phyloP scores from a whole-genome alignment of 495 filamentous ascomycete genomes.

The Cladorrhinum samala region DNA sequence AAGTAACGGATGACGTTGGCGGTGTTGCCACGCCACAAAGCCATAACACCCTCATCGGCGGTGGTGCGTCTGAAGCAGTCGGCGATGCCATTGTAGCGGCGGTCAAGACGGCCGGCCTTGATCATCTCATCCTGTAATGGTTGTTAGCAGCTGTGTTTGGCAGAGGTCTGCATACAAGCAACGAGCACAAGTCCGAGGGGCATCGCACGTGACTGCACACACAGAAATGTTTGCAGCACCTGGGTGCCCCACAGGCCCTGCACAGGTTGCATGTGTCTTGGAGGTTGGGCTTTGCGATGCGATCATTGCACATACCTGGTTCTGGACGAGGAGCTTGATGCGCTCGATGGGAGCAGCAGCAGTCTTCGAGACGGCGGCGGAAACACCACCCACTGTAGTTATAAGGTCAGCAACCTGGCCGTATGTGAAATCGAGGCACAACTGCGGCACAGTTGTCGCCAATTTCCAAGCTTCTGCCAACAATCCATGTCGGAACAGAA shows the following conservation, averaged over 20 bases:
- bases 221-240: not conserved
- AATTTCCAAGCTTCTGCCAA: conserved; percentile 38
- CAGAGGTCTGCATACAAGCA: not conserved
- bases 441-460: conserved; percentile 23
- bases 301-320: conserved; percentile 94
- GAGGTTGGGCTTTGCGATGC: no score
- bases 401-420: conserved; percentile 20
- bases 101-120: conserved; percentile 95
- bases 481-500: not conserved
- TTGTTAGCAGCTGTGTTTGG: conserved; percentile 9
- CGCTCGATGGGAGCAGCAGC: conserved; percentile 99
- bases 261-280: not conserved
- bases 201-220: conserved; percentile 18
- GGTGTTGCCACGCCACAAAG: conserved; percentile 98
- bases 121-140: conserved; percentile 95
- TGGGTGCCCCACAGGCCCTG: not conserved
- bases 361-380: conserved; percentile 99
- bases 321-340: conserved; percentile 99
- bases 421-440: not conserved
- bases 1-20: conserved; percentile 99
- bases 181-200: not conserved
- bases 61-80: conserved; percentile 94
- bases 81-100: conserved; percentile 86
- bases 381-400: conserved; percentile 93
- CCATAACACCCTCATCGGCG: conserved; percentile 72